Evolutionary conservation across 2,329 filamentous ascomycete species (phyloP).

Genomic region (Botryotinia calthae): DNA sequence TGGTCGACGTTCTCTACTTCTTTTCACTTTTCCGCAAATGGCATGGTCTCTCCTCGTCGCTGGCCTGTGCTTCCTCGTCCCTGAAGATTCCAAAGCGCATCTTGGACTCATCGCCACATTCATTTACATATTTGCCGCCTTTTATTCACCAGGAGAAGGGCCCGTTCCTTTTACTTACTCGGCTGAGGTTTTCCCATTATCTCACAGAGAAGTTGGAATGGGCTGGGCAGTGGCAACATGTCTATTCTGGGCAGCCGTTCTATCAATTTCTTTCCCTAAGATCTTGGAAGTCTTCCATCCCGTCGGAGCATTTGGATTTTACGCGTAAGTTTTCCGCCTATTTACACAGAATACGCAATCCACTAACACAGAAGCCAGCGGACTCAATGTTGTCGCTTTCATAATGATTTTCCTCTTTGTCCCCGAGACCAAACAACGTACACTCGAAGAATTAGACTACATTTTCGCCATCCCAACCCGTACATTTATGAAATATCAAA

Average conservation of each 20-base stretch:
- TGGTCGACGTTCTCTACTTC: constrained; percentile 57
- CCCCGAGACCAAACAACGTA: constrained; percentile 55
- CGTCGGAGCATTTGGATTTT: constrained; percentile 51
- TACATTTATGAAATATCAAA: constrained; percentile 31
- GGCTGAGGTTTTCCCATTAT: constrained; percentile 62
- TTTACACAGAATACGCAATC: background rate
- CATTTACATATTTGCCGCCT: constrained; percentile 62
- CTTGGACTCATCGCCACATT: constrained; percentile 57
- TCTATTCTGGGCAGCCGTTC: constrained; percentile 56
- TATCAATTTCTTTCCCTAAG: constrained; percentile 52
- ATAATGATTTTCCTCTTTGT: constrained; percentile 55
- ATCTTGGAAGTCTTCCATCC: constrained; percentile 28
- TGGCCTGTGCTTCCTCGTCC: constrained; percentile 56
- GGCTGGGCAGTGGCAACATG: constrained; percentile 59
- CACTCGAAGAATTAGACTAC: constrained; percentile 45
- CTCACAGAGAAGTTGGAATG: constrained; percentile 63
- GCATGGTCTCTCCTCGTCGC: constrained; percentile 61
- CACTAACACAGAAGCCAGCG: constrained; percentile 25
- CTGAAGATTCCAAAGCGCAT: constrained; percentile 39
- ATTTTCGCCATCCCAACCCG: constrained; percentile 43
- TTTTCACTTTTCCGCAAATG: constrained; percentile 67
- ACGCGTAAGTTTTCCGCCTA: constrained; percentile 39
- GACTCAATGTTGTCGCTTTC: constrained; percentile 53
- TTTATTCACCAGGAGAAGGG: constrained; percentile 64
- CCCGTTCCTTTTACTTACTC: constrained; percentile 60